Conservation (phyloP, 106 monocot genomes). For the Dendrobium huoshanense region DNA sequence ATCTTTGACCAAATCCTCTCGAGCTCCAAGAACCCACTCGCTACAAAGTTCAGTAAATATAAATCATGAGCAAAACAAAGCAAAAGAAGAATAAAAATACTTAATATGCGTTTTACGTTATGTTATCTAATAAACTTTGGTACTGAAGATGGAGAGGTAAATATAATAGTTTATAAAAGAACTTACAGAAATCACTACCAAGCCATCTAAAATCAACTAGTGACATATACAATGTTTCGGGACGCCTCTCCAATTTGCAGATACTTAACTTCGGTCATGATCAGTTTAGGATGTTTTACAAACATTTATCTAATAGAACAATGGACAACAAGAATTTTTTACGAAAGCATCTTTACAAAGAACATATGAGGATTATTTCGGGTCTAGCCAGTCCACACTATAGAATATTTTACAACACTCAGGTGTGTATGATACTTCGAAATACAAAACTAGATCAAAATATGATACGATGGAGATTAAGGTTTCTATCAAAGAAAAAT, state of each 20-base stretch:
- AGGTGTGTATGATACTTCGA: neutral
- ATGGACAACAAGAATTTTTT: neutral
- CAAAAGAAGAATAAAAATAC: neutral
- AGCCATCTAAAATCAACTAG: neutral
- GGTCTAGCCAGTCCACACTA: neutral
- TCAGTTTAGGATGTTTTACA: neutral
- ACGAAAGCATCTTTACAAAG: neutral
- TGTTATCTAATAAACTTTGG: neutral
- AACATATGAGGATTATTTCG: neutral
- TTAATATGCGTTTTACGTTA: neutral
- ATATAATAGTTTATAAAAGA: neutral
- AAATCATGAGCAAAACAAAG: neutral
- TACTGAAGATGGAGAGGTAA: neutral
- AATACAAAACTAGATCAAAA: no score
- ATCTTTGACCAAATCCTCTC: conserved; percentile 87
- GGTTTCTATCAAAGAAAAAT: neutral
- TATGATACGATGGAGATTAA: neutral
- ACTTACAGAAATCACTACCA: no score
- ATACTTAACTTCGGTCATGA: neutral
- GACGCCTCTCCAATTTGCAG: neutral
- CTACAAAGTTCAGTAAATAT: conserved; percentile 38
- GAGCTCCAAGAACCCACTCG: conserved; percentile 92
- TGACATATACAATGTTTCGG: neutral
- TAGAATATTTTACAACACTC: neutral
- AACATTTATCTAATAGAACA: neutral